Evolutionary conservation across 305 asterid genomes (phyloP), one percentile per base, ranked within the genome.

Genomic region (Ilex paraguariensis): DNA sequence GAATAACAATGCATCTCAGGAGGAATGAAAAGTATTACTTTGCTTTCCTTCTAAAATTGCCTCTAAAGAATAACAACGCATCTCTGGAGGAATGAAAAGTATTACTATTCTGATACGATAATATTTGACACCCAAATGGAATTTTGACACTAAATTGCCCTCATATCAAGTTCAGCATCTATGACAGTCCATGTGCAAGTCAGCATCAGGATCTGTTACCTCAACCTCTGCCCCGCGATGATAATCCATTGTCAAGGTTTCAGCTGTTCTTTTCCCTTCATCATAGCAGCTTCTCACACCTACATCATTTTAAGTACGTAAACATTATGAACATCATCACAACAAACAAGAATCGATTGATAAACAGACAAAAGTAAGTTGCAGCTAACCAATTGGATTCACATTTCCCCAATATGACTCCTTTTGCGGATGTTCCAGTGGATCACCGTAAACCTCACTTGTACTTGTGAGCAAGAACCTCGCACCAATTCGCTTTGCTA

Each of bases 381-480:
- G n/a, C 11, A 52, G 21, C 57, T 14, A 15, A 81, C 83, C 83
- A 21, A 78, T 81, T 7, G 84, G 87, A 59, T 81, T 81, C 50
- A 78, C 87, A 64, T 81, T 81, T 53, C 87, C 87, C 87, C 82
- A 78, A 53, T 81, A 81, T 3, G 84, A 73, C 62, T 81, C 87
- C 28, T 61, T 77, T 53, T 81, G 87, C 12, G 84, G 84, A 71
- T 81, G 87, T 52, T 81, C 73, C 12, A 79, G 48, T 0, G 84
- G 84, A 56, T 78, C 87, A n/a, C 87, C 87, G 60, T 81, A 78
- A 68, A 81, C 87, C 70, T 79, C 84, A 28, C 80, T 76, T 14
- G 84, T 81, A 71, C 84, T 75, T 13, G 84, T 81, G 45, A 81
- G 82, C 81, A 81, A 67, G 64, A 81, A 78, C 70, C 84, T 61